phyloP scores from a whole-genome alignment of 768 basidiomycete genomes.

The Naganishia vishniacii region DNA sequence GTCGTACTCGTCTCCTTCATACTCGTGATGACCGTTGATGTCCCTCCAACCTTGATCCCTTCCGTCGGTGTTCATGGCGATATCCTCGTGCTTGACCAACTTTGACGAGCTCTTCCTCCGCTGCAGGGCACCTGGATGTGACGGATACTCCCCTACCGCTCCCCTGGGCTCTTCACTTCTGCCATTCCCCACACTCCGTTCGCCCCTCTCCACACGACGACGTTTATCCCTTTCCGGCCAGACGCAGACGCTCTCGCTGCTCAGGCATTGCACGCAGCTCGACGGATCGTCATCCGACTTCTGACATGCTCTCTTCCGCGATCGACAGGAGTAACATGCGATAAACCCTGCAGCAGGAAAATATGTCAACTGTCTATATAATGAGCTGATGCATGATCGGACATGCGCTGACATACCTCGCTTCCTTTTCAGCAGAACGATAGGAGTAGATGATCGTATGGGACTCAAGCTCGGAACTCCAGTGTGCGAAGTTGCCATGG shows the following conservation, averaged over 20 bases:
- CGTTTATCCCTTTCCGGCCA: conserved; percentile 20
- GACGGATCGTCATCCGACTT: neutral
- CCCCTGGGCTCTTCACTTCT: neutral
- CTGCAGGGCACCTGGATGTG: neutral
- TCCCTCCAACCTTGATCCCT: neutral
- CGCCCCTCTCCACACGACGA: conserved; percentile 9
- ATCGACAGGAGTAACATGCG: conserved; percentile 15
- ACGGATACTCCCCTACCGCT: neutral
- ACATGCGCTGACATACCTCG: neutral
- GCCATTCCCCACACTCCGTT: neutral
- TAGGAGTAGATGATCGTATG: conserved; percentile 13
- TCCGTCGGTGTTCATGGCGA: neutral
- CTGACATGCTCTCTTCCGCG: conserved; percentile 18
- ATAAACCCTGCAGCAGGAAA: neutral
- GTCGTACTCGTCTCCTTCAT: conserved; percentile 4
- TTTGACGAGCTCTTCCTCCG: conserved; percentile 13
- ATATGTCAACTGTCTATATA: too few relatives aligned
- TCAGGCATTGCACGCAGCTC: conserved; percentile 15
- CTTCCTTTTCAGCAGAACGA: conserved; percentile 13
- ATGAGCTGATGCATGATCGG: too few relatives aligned
- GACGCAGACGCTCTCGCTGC: conserved; percentile 16
- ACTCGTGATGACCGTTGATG: neutral
- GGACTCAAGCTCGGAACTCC: neutral
- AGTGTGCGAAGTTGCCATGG: neutral
- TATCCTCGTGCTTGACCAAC: conserved; percentile 15